Conservation (phyloP, 495 filamentous ascomycete genomes). For the Xanthoparmelia taractica region DNA sequence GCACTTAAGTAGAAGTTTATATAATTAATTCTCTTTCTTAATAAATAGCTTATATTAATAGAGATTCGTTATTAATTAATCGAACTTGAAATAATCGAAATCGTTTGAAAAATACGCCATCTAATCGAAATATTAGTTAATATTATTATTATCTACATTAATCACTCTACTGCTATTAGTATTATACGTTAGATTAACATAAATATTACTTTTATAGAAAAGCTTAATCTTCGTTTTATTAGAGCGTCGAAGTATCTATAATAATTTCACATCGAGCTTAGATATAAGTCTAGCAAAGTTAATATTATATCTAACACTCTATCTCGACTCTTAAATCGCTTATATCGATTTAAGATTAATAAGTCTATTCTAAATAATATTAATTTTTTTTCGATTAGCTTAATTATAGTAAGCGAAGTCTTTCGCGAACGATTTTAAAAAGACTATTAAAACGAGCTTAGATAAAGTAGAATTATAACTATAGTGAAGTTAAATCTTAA, state of each 20-base stretch:
- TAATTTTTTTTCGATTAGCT: background rate
- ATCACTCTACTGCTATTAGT: constrained; percentile 2
- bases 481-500: background rate
- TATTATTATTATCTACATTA: constrained; percentile 7
- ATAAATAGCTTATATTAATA: background rate
- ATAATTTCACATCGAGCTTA: background rate
- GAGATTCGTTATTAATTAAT: background rate
- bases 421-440: background rate
- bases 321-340: background rate
- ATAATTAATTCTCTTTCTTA: constrained; percentile 5
- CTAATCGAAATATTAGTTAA: background rate
- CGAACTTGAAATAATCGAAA: background rate
- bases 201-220: constrained; percentile 1
- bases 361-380: background rate
- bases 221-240: constrained; percentile 5
- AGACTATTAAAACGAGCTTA: background rate
- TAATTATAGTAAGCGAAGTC: background rate
- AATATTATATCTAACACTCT: constrained; percentile 8
- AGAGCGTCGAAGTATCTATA: constrained; percentile 2
- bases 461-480: background rate
- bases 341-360: background rate
- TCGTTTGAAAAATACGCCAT: constrained; percentile 1
- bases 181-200: constrained; percentile 5
- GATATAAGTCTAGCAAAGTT: constrained; percentile 6
- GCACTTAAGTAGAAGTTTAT: constrained; percentile 4